Evolutionary conservation across 495 filamentous ascomycete species (phyloP), one percentile per base, ranked within the genome.

Genomic region (Sordaria brevicollis): DNA sequence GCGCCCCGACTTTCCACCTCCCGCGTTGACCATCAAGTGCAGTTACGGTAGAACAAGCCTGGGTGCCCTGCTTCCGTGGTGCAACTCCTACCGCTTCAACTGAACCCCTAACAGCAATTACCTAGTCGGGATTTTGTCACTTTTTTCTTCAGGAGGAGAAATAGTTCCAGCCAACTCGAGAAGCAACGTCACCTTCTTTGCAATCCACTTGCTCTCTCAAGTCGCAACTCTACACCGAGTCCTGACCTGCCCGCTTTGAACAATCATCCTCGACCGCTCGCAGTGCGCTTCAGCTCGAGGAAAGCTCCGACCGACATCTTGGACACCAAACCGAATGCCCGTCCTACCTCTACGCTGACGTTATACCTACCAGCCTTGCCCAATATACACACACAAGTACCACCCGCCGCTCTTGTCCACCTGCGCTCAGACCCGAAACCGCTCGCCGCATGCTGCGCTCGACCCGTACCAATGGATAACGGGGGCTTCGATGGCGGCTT

Each of bases 381-480:
- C 49, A 17, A 31, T 2, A 62, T 39, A 7, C 25, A 62, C n/a
- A n/a, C n/a, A n/a, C n/a, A n/a, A n/a, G n/a, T n/a, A n/a, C n/a
- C n/a, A 62, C 13, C 49, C 49, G 49, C 49, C 49, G 49, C 49
- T 62, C 25, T 62, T 31, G 49, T 62, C 33, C 11, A 62, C 49
- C 25, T 31, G 25, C 49, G 49, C 25, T 17, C 49, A 62, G 49
- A 62, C 49, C 49, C 49, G 49, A 62, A 21, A 35, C 43, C 74
- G 74, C 71, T 73, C 74, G 73, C 71, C 72, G 69, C 72, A 62
- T 69, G 31, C 68, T 39, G 65, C 65, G 33, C 65, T 11, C 65
- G n/a, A 41, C 70, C 69, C 74, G 67, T 19, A 65, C 76, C 77
- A 77, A 89, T 89, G 87, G 86, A 89, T 83, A 81, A 85, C 70